These are phyloP conservation scores for Craspedostauros australis DNA, from an alignment of 108 stramenopile genomes.

Conservation along the genomic window DNA sequence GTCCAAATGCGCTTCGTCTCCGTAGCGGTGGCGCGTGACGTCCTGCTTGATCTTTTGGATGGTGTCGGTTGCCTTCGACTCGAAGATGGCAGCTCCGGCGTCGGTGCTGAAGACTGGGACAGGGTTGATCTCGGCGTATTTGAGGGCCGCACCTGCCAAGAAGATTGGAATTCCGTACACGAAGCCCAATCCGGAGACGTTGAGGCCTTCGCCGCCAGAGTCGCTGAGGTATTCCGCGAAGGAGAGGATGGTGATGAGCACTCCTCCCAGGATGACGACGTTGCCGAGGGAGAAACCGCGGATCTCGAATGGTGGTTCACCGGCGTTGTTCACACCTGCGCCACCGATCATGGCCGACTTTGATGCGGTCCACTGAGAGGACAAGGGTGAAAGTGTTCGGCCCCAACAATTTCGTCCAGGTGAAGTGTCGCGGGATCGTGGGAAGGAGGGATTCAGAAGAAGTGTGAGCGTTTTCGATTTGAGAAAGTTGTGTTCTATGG, in stretches of 20 bases:
- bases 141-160: slow-evolving; percentile 89
- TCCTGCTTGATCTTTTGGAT: slow-evolving; percentile 89
- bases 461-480: too few relatives aligned
- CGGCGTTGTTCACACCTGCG: slow-evolving; percentile 91
- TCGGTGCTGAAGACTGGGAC: slow-evolving; percentile 65
- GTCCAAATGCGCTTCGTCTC: slow-evolving; percentile 97
- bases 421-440: too few relatives aligned
- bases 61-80: slow-evolving; percentile 85
- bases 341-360: slow-evolving; percentile 87
- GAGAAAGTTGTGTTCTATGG: too few relatives aligned
- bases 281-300: slow-evolving; percentile 95
- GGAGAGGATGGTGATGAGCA: slow-evolving; percentile 70
- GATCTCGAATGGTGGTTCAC: slow-evolving; percentile 97
- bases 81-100: slow-evolving; percentile 62
- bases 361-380: slow-evolving; percentile 45
- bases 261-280: slow-evolving; percentile 72
- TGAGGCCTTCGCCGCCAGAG: slow-evolving; percentile 69
- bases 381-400: too few relatives aligned
- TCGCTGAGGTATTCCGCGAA: slow-evolving; percentile 90
- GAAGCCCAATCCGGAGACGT: slow-evolving; percentile 90
- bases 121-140: slow-evolving; percentile 96
- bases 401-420: too few relatives aligned
- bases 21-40: slow-evolving; percentile 96
- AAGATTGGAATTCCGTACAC: slow-evolving; percentile 96
- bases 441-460: too few relatives aligned